These are phyloP conservation scores for Linanthus parryae DNA, from an alignment of 148 eudicot species.

Conservation along the genomic window DNA sequence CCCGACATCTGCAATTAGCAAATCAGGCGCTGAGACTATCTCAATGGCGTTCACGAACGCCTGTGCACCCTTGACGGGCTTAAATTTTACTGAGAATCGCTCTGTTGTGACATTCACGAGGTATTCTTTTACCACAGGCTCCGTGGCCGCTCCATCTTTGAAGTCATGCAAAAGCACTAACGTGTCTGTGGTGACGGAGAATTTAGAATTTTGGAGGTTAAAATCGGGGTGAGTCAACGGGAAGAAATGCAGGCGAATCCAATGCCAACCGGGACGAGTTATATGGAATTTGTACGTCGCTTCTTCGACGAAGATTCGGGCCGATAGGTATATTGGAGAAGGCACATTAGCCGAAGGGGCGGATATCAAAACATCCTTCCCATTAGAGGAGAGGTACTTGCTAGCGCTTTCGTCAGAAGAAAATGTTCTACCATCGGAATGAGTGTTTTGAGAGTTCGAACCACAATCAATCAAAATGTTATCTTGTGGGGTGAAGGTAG, in stretches of 20 bases:
- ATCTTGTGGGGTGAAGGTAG: slow-evolving; percentile 60
- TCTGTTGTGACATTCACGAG: slow-evolving; percentile 32
- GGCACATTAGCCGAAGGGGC: slow-evolving; percentile 33
- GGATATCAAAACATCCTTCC: slow-evolving; percentile 32
- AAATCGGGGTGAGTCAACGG: slow-evolving; percentile 38
- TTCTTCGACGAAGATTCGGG: slow-evolving; percentile 51
- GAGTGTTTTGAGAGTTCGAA: slow-evolving; percentile 31
- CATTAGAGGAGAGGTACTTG: slow-evolving; percentile 29
- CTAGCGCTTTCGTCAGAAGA: slow-evolving; percentile 43
- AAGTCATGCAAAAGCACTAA: slow-evolving; percentile 56
- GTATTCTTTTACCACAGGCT: slow-evolving; percentile 27
- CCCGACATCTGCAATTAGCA: slow-evolving; percentile 26
- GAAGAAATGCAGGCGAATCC: slow-evolving; percentile 74
- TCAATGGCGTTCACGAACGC: slow-evolving; percentile 48
- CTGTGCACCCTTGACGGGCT: slow-evolving; percentile 21
- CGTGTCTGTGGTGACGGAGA: slow-evolving; percentile 46
- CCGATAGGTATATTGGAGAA: slow-evolving; percentile 44
- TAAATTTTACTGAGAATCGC: slow-evolving; percentile 25
- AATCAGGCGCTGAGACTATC: slow-evolving; percentile 41
- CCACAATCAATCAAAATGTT: slow-evolving; percentile 62
- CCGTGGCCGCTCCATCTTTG: neutral
- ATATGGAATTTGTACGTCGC: slow-evolving; percentile 63
- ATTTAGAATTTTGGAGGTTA: slow-evolving; percentile 45
- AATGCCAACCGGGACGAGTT: slow-evolving; percentile 77
- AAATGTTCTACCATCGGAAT: slow-evolving; percentile 43